Percentiles rank a stretch among this genome's conserved stretches.
These are phyloP conservation scores for Mesotaenium endlicherianum DNA, from an alignment of 139 green algal species.

Conservation along the genomic window DNA sequence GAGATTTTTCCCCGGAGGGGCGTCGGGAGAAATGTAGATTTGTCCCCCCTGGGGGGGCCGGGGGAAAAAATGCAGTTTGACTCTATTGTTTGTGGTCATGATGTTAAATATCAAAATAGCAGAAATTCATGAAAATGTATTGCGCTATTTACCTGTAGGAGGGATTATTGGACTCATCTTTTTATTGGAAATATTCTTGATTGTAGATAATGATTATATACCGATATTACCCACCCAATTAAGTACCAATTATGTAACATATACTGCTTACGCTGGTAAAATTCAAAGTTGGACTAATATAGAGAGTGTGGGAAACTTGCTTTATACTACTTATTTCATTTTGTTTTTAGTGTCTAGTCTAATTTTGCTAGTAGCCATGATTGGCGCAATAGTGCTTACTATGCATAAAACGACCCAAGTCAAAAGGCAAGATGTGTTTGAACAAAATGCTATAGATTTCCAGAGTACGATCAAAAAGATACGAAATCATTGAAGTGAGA, in stretches of 20 bases:
- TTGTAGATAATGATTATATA: constrained; percentile 67
- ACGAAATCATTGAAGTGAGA: too few species aligned
- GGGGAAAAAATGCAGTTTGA: too few species aligned
- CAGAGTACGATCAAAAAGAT: constrained; percentile 60
- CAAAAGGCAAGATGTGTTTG: constrained; percentile 64
- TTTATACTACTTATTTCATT: constrained; percentile 70
- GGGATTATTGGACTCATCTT: constrained; percentile 63
- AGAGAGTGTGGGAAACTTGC: constrained; percentile 59
- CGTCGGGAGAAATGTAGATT: too few species aligned
- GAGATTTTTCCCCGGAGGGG: too few species aligned
- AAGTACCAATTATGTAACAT: constrained; percentile 23
- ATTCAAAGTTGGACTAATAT: constrained; percentile 56
- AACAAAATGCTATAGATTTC: constrained; percentile 70
- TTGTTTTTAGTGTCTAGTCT: constrained; percentile 66
- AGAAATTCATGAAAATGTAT: constrained; percentile 66
- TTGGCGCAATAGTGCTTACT: constrained; percentile 67
- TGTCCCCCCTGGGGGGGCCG: too few species aligned
- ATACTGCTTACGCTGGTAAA: constrained; percentile 47
- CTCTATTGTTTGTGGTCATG: constrained; percentile 78
- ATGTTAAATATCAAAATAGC: constrained; percentile 67
- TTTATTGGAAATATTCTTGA: constrained; percentile 64
- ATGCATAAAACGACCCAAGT: constrained; percentile 61
- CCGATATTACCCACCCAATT: constrained; percentile 48
- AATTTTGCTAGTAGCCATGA: constrained; percentile 69
- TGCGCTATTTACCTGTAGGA: constrained; percentile 62